Base-by-base conservation (phyloP, 2,329 filamentous ascomycete species). In the Aspergillus puulaauensis region DNA sequence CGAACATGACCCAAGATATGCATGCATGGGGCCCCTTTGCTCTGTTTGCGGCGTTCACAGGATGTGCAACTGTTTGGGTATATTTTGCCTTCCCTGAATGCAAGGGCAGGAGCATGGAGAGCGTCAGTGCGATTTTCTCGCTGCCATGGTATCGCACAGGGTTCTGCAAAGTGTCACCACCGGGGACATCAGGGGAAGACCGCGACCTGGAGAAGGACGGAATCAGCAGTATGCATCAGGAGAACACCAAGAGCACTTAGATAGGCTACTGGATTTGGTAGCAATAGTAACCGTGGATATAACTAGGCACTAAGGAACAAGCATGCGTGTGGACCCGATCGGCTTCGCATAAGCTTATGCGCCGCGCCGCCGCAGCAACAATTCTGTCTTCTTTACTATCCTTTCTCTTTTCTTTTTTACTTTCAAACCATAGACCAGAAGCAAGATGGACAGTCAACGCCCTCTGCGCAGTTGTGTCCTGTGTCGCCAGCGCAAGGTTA, bases 401-500 rank as follows among this genome's bases (percentile, higher is more conserved):
- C 21, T 45, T 15, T 17, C 15, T n/a, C 2, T 48, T 43, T n/a
- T 31, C 39, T 24, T 19, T 19, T 9, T 8, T 12, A 7, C 19
- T 46, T 31, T 14, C 2, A 15, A 27, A 15, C 15, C 11, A 15
- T 45, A n/a, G 33, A 8, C 2, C 54, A 49, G 17, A 37, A 57
- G 8, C 47, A 49, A 23, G 19, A 57, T 53, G 55, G 45, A 48
- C 3, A 41, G 7, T 14, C 17, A n/a, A 23, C 40, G 15, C 7
- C 44, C 35, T 21, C 41, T 52, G 21, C 61, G 58, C 35, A 63
- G 58, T 37, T 77, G 75, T 61, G 56, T 69, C 12, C 61, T 66
- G 2, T 78, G 76, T 60, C 69, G 74, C 27, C 68, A 71, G 45
- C 70, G 75, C 11, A 79, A 78, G 59, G 64, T 79, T 49, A 78